phyloP scores from a whole-genome alignment of 192 early-diverging fungal species.

The Coemansia sp. region DNA sequence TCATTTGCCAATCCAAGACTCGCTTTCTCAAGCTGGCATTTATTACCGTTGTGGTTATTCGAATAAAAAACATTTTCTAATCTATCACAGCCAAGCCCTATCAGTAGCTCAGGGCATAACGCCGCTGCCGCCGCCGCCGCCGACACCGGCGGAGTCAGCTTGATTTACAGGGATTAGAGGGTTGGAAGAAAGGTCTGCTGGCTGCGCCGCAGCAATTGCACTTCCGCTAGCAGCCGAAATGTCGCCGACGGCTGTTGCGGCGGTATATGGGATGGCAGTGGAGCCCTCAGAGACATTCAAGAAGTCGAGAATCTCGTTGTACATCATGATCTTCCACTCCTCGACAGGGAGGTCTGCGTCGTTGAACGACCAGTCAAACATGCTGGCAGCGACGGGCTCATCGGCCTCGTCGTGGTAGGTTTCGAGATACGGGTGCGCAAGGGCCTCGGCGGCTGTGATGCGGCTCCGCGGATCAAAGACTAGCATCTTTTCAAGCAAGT shows the following conservation, averaged over 20 bases:
- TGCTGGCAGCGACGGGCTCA: constrained; percentile 77
- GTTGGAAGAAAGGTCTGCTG: background rate
- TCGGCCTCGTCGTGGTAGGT: constrained; percentile 90
- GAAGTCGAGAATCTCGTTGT: constrained; percentile 79
- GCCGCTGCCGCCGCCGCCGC: background rate
- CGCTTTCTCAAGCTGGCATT: too few relatives aligned
- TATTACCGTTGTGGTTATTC: background rate
- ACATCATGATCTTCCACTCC: constrained; percentile 91
- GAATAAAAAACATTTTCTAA: background rate
- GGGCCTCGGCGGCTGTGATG: constrained; percentile 83
- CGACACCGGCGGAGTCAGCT: background rate
- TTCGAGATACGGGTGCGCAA: constrained; percentile 88
- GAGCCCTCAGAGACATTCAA: constrained; percentile 61
- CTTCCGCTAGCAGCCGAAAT: background rate
- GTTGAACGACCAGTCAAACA: constrained; percentile 96
- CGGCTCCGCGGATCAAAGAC: constrained; percentile 92
- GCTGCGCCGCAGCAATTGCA: constrained; percentile 1
- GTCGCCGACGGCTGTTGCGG: constrained; percentile 6
- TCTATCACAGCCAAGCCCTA: background rate
- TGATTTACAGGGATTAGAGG: background rate
- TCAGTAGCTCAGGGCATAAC: background rate
- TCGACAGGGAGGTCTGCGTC: constrained; percentile 87
- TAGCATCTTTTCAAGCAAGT: constrained; percentile 89
- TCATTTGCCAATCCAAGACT: too few relatives aligned
- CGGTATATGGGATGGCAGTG: constrained; percentile 23